A percentile compares a stretch with the other conserved stretches of the same genome.
Conservation (phyloP, 805 yeast species). For the Saturnispora gosingensis region DNA sequence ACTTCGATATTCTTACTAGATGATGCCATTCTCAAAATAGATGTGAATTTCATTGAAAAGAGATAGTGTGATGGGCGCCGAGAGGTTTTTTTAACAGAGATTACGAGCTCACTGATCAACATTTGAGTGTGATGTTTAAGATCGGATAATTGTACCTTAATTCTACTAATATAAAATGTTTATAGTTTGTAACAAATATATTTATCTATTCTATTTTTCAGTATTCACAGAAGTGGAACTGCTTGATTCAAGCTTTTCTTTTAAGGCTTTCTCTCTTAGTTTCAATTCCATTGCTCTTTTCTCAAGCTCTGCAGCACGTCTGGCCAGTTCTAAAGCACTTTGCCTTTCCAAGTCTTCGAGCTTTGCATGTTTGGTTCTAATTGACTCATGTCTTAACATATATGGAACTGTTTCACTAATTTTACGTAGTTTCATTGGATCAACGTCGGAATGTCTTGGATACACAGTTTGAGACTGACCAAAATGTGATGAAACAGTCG, state of each 20-base stretch:
- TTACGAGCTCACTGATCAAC: background rate
- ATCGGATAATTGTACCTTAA: background rate
- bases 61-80: background rate
- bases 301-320: slow-evolving; percentile 68
- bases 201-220: background rate
- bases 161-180: background rate
- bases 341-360: slow-evolving; percentile 72
- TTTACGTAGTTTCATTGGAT: slow-evolving; percentile 59
- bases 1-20: background rate
- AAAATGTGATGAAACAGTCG: background rate
- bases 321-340: slow-evolving; percentile 63
- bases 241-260: slow-evolving; percentile 20
- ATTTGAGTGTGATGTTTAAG: background rate
- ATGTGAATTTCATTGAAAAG: background rate
- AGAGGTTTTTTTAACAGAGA: background rate
- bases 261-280: slow-evolving; percentile 49
- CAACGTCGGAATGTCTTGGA: slow-evolving; percentile 21
- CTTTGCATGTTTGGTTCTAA: slow-evolving; percentile 66
- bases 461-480: background rate
- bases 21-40: background rate
- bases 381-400: slow-evolving; percentile 66
- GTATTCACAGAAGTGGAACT: background rate
- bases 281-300: slow-evolving; percentile 66
- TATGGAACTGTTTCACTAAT: slow-evolving; percentile 83
- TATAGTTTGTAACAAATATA: background rate